A percentile compares a stretch with the other conserved stretches of the same genome.
Conservation (phyloP, 139 green algal genomes). For the Raphidocelis subcapitata region DNA sequence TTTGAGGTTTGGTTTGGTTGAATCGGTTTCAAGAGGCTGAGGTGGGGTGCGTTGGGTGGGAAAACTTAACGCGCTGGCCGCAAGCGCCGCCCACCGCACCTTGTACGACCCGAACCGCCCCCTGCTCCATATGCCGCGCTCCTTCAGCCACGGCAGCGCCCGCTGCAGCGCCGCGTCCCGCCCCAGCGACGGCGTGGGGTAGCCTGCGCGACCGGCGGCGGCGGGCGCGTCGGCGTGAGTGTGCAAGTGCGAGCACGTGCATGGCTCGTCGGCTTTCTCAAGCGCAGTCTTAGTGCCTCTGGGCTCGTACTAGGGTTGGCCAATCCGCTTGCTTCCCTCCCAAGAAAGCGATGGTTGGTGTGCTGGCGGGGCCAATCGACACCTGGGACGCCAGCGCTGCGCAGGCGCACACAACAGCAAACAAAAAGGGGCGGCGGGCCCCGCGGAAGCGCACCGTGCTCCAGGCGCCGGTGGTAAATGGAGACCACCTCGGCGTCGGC, state of each 20-base stretch:
- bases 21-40: too few relatives aligned
- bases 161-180: conserved; percentile 78
- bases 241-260: too few relatives aligned
- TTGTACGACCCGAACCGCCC: conserved; percentile 90
- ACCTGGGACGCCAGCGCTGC: not conserved
- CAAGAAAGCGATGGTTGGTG: too few relatives aligned
- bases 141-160: conserved; percentile 81
- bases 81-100: conserved; percentile 23
- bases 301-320: too few relatives aligned
- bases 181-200: conserved; percentile 82
- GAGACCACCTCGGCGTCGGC: conserved; percentile 74
- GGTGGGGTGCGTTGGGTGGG: too few relatives aligned
- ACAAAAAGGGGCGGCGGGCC: not conserved
- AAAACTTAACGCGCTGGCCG: too few relatives aligned
- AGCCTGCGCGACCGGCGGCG: conserved; percentile 43
- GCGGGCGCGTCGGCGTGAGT: too few relatives aligned
- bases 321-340: too few relatives aligned
- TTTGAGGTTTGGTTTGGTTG: too few relatives aligned
- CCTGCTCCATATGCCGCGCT: conserved; percentile 81
- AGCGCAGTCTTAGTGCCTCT: too few relatives aligned
- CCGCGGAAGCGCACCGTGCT: conserved; percentile 7
- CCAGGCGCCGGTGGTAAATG: conserved; percentile 72
- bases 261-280: too few relatives aligned
- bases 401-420: not conserved
- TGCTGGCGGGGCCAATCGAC: not conserved